Evolutionary conservation across 768 basidiomycete species (phyloP), one percentile per base, ranked within the genome.

Genomic region (Tephrocybe sp.): DNA sequence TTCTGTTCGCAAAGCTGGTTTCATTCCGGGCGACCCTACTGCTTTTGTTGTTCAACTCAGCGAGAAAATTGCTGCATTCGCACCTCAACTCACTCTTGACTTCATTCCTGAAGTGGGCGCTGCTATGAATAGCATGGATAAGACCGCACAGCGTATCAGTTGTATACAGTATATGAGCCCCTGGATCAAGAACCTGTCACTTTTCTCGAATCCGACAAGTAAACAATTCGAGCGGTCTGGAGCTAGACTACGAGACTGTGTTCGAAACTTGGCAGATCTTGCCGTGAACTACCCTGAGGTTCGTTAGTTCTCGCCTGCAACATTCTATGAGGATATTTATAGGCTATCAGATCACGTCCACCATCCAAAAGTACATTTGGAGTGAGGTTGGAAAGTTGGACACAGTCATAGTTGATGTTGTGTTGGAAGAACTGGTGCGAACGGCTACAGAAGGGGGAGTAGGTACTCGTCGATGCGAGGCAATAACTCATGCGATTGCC

Each of bases 81-180:
- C 81, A n/a, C 92, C 93, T 10, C 81, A 90, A 28, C 72, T 96
- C 26, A 94, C 93, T 0, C 72, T 96, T 15, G 93, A 96, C 66
- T 91, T 96, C 68, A 73, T 95, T 47, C 81, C 85, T n/a, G 93
- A 94, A 67, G 89, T 94, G 24, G 81, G 81, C 26, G 78, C 78
- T 0, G 80, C 84, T 2, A 82, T 90, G 75, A 69, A 73, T n/a
- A 71, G 74, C 40, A 77, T 72, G 75, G 76, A 64, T 54, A 69
- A 70, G 56, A 53, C 62, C 4, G 76, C 69, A 1, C 85, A 88
- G 42, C 84, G 85, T 33, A 82, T 90, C 34, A 80, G 78, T 53
- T 92, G 86, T 60, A 65, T 95, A 18, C 83, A 88, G 53, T 94
- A 93, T 62, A 77, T 96, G 75, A 83, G 79, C 34, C 93, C 94